Conservation (phyloP, 257 asterid genomes). For the Craterostigma plantagineum region DNA sequence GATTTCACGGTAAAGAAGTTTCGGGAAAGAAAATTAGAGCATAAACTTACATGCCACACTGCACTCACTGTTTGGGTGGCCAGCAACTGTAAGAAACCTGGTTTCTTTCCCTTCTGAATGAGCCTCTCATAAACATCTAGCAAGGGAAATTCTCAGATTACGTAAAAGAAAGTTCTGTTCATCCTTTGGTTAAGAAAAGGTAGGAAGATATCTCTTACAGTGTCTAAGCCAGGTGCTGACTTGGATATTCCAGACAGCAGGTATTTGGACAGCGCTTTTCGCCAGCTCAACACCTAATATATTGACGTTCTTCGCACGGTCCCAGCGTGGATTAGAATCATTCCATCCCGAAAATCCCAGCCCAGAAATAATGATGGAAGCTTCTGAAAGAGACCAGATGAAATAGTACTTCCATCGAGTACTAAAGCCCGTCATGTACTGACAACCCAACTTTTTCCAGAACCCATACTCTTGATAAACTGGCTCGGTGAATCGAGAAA, state of each 20-base stretch:
- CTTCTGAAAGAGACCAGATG: slow-evolving; percentile 96
- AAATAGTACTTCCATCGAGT: slow-evolving; percentile 98
- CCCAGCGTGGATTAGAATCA: slow-evolving; percentile 58
- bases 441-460: slow-evolving; percentile 61
- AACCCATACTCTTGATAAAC: slow-evolving; percentile 74
- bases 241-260: slow-evolving; percentile 95
- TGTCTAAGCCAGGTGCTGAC: slow-evolving; percentile 99
- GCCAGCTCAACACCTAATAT: slow-evolving; percentile 86
- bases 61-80: slow-evolving; percentile 95
- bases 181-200: background rate
- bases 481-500: slow-evolving; percentile 63
- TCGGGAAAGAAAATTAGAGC: slow-evolving; percentile 5
- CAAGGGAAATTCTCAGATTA: background rate
- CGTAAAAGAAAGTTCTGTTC: too few species aligned
- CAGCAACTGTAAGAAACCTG: slow-evolving; percentile 86
- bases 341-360: slow-evolving; percentile 96
- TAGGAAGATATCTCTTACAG: slow-evolving; percentile 48
- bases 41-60: slow-evolving; percentile 79
- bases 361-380: slow-evolving; percentile 79
- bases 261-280: slow-evolving; percentile 74
- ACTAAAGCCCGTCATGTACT: slow-evolving; percentile 82
- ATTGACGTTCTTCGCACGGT: slow-evolving; percentile 89
- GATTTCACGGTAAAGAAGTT: background rate
- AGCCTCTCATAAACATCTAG: slow-evolving; percentile 85
- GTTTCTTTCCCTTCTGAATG: slow-evolving; percentile 56